These are phyloP conservation scores for Cladosporium oxysporum DNA, from an alignment of 2,329 filamentous ascomycete genomes.

Conservation along the genomic window DNA sequence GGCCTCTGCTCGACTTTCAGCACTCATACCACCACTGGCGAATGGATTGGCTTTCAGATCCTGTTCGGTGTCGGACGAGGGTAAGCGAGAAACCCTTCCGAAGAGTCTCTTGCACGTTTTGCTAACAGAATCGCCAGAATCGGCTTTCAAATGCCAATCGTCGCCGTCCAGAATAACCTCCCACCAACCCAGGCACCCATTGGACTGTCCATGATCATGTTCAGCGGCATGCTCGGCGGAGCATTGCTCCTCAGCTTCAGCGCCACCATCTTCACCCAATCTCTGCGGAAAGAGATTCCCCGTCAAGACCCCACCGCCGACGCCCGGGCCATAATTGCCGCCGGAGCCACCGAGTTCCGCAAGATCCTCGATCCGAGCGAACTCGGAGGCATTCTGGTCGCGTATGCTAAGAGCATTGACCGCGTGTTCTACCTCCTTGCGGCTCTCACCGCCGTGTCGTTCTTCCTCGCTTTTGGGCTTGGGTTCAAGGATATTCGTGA, in stretches of 20 bases:
- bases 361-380: slow-evolving; percentile 35
- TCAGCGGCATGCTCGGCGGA: slow-evolving; percentile 36
- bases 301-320: slow-evolving; percentile 37
- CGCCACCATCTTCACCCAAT: slow-evolving; percentile 39
- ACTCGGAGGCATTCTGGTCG: slow-evolving; percentile 41
- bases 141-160: slow-evolving; percentile 27
- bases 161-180: slow-evolving; percentile 35
- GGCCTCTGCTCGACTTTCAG: slow-evolving; percentile 39
- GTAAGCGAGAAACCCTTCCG: background rate
- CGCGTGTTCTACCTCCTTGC: slow-evolving; percentile 45
- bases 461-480: slow-evolving; percentile 47
- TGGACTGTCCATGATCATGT: slow-evolving; percentile 36
- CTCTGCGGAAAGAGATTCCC: slow-evolving; percentile 38
- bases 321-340: slow-evolving; percentile 40
- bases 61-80: slow-evolving; percentile 48
- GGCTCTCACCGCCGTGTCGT: slow-evolving; percentile 31
- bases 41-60: slow-evolving; percentile 58
- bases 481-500: slow-evolving; percentile 50
- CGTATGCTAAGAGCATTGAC: slow-evolving; percentile 46
- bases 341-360: slow-evolving; percentile 47
- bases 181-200: slow-evolving; percentile 29
- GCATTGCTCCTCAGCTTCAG: slow-evolving; percentile 36
- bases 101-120: background rate
- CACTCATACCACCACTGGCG: slow-evolving; percentile 41
- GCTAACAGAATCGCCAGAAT: background rate